Percentiles rank a stretch among this genome's conserved stretches.
phyloP scores from a whole-genome alignment of 2,329 filamentous ascomycete genomes.

The Geosmithia putterillii region DNA sequence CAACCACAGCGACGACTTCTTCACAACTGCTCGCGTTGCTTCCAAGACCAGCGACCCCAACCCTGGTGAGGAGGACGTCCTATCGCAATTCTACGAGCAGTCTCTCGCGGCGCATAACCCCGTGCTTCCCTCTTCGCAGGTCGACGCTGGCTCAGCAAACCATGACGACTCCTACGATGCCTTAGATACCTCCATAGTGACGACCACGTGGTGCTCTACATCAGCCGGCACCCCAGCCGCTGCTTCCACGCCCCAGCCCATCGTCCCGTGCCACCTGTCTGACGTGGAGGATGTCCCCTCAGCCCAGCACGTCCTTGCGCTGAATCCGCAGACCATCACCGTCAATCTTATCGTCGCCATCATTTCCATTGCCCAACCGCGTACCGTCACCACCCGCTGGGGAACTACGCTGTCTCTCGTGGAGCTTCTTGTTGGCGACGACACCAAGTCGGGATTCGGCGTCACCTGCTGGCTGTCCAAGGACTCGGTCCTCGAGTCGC shows the following conservation, averaged over 20 bases:
- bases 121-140: constrained; percentile 45
- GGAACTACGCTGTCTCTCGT: constrained; percentile 52
- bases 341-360: constrained; percentile 73
- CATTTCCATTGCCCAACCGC: constrained; percentile 56
- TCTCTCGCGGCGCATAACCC: constrained; percentile 62
- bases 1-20: constrained; percentile 25
- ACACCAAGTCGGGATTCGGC: constrained; percentile 68
- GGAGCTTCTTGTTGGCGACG: constrained; percentile 73
- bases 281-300: constrained; percentile 60
- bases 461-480: constrained; percentile 70
- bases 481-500: constrained; percentile 16
- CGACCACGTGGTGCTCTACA: constrained; percentile 10
- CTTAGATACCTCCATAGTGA: constrained; percentile 9
- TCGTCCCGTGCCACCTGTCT: constrained; percentile 19
- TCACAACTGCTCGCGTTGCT: constrained; percentile 30
- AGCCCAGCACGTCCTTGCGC: constrained; percentile 49
- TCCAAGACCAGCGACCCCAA: constrained; percentile 9
- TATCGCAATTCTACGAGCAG: constrained; percentile 64
- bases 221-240: constrained; percentile 23
- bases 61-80: constrained; percentile 22
- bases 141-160: constrained; percentile 17
- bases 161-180: constrained; percentile 14
- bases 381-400: constrained; percentile 55
- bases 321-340: constrained; percentile 70
- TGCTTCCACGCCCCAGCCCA: constrained; percentile 10